Conservation (phyloP, 306 rosid genomes). For the Lathyrus oleraceus region DNA sequence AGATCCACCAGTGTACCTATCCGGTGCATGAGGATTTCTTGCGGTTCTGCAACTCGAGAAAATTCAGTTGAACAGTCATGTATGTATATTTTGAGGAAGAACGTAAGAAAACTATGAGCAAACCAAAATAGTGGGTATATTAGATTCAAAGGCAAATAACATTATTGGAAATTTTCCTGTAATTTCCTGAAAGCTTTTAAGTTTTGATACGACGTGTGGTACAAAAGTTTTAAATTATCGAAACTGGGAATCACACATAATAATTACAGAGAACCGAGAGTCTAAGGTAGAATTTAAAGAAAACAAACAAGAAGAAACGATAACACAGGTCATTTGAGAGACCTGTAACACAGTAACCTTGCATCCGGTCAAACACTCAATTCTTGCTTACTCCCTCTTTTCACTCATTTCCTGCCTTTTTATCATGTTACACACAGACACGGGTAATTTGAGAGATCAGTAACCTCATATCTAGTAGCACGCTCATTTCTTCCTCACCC, state of each 20-base stretch:
- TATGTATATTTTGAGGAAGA: not conserved
- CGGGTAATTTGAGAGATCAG: not conserved
- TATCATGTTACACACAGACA: not conserved
- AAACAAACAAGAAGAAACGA: slow-evolving; percentile 17
- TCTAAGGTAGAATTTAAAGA: slow-evolving; percentile 6
- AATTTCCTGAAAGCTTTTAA: slow-evolving; percentile 28
- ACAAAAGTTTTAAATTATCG: not conserved
- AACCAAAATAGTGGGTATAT: slow-evolving; percentile 10
- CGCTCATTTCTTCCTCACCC: slow-evolving; percentile 10
- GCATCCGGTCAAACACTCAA: not conserved
- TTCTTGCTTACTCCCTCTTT: slow-evolving; percentile 19
- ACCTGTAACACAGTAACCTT: not conserved
- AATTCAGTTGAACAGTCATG: slow-evolving; percentile 23
- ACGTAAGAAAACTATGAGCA: slow-evolving; percentile 28
- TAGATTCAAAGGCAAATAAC: not conserved
- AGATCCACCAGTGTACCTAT: slow-evolving; percentile 96
- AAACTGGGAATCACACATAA: slow-evolving; percentile 6
- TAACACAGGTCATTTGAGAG: slow-evolving; percentile 11
- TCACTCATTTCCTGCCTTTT: slow-evolving; percentile 6
- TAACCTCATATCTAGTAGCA: slow-evolving; percentile 3
- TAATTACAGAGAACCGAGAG: slow-evolving; percentile 20
- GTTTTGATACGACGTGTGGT: not conserved
- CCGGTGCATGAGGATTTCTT: slow-evolving; percentile 95
- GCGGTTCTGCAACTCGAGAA: slow-evolving; percentile 66
- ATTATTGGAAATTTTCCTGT: slow-evolving; percentile 1